Evolutionary conservation across 2,329 filamentous ascomycete genomes (phyloP).

Genomic region (Fusarium concolor): DNA sequence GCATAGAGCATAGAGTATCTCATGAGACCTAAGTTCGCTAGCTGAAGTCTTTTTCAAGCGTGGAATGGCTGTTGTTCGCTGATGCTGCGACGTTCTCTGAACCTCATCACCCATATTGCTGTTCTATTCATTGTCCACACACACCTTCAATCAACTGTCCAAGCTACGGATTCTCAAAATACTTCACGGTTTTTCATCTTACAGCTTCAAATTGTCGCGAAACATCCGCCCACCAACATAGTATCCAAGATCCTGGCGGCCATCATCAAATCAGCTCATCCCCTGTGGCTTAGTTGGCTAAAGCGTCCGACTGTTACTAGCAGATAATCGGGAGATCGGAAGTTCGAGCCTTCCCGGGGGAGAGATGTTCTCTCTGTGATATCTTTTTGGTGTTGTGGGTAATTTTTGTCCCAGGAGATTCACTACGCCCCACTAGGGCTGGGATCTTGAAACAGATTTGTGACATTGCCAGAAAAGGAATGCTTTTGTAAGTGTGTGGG

Average conservation of each 20-base stretch:
- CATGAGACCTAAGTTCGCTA: too few species aligned
- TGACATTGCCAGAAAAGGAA: not conserved
- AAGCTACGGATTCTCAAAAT: not conserved
- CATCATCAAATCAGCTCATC: conserved; percentile 33
- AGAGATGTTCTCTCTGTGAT: conserved; percentile 30
- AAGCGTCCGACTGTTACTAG: conserved; percentile 44
- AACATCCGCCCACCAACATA: not conserved
- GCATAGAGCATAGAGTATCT: too few species aligned
- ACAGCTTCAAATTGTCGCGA: not conserved
- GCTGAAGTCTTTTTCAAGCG: too few species aligned
- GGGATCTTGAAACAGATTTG: conserved; percentile 16
- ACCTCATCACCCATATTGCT: not conserved
- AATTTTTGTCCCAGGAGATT: conserved; percentile 12
- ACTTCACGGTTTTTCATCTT: not conserved
- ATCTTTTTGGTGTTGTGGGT: conserved; percentile 25
- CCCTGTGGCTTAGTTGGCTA: conserved; percentile 45
- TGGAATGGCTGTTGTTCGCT: not conserved
- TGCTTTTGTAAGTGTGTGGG: not conserved
- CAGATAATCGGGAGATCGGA: conserved; percentile 47
- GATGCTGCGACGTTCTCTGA: not conserved
- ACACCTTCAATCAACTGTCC: not conserved
- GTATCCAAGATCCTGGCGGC: not conserved
- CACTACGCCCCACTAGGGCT: conserved; percentile 24
- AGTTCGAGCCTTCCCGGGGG: conserved; percentile 49
- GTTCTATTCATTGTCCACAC: not conserved